These are phyloP conservation scores for Rosa hybrid DNA, from an alignment of 331 rosid genomes.

Conservation along the genomic window DNA sequence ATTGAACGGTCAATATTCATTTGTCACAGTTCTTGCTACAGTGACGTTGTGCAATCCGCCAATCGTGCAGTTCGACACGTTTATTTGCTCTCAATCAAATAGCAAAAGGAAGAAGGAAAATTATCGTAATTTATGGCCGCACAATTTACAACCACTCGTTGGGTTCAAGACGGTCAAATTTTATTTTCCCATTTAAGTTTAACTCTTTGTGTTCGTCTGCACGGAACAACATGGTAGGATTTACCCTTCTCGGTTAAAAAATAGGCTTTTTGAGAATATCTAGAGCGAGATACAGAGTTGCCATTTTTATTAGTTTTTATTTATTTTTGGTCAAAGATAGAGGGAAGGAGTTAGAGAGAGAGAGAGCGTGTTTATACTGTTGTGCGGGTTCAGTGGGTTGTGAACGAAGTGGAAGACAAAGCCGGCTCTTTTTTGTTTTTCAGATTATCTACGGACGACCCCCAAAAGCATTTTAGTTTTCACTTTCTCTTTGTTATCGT, in stretches of 20 bases:
- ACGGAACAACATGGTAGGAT: background rate
- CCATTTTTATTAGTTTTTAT: background rate
- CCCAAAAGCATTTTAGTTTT: background rate
- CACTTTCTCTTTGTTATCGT: constrained; percentile 33
- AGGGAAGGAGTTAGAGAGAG: background rate
- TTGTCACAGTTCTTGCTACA: background rate
- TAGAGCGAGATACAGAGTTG: constrained; percentile 10
- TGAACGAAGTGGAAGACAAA: constrained; percentile 19
- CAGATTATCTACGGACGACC: constrained; percentile 5
- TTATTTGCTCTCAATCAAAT: background rate
- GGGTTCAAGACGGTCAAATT: background rate
- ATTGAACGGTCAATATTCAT: background rate
- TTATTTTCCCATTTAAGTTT: background rate
- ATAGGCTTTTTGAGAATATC: constrained; percentile 5
- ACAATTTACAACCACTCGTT: background rate
- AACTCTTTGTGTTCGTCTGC: background rate
- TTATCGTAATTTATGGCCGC: too few species aligned
- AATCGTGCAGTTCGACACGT: constrained; percentile 36
- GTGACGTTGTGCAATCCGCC: constrained; percentile 20
- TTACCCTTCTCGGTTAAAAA: constrained; percentile 15
- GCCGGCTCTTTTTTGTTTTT: constrained; percentile 36
- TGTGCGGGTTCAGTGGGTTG: constrained; percentile 12
- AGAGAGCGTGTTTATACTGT: constrained; percentile 1
- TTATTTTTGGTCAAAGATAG: constrained; percentile 8
- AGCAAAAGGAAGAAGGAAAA: too few species aligned